Percentiles rank a stretch among this genome's conserved stretches.
phyloP scores from a whole-genome alignment of 2,329 filamentous ascomycete genomes.

The Teratosphaeriaceae sp. region DNA sequence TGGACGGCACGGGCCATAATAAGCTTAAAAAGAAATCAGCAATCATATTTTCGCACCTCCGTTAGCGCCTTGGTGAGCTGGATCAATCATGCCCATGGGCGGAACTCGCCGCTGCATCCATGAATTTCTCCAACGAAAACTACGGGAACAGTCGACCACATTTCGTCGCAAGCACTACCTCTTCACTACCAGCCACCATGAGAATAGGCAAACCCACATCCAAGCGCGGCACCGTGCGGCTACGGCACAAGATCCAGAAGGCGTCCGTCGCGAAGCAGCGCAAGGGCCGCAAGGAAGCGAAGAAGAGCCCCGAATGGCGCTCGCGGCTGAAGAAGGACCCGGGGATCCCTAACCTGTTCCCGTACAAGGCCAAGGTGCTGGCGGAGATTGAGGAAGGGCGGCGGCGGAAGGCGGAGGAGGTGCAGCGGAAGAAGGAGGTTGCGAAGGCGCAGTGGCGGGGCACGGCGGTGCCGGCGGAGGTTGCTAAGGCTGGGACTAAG shows the following conservation, averaged over 20 bases:
- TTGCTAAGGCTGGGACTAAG: conserved; percentile 47
- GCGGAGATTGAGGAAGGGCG: conserved; percentile 90
- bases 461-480: conserved; percentile 32
- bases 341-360: conserved; percentile 94
- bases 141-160: too few species aligned
- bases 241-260: conserved; percentile 96
- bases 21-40: too few species aligned
- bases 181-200: too few species aligned
- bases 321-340: conserved; percentile 96
- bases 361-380: conserved; percentile 92
- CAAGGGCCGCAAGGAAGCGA: conserved; percentile 81
- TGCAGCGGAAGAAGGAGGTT: conserved; percentile 62
- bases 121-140: too few species aligned
- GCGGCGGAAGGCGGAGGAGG: conserved; percentile 73
- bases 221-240: conserved; percentile 81
- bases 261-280: conserved; percentile 82
- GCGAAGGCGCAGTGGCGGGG: conserved; percentile 44
- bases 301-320: conserved; percentile 96
- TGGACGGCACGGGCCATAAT: too few species aligned
- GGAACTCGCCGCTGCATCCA: too few species aligned
- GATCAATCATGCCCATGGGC: too few species aligned
- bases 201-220: conserved; percentile 66
- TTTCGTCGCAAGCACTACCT: too few species aligned
- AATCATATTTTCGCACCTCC: too few species aligned
- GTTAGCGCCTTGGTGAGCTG: too few species aligned